phyloP scores from a whole-genome alignment of 2,329 filamentous ascomycete species.

The Calonectria leucothoes region DNA sequence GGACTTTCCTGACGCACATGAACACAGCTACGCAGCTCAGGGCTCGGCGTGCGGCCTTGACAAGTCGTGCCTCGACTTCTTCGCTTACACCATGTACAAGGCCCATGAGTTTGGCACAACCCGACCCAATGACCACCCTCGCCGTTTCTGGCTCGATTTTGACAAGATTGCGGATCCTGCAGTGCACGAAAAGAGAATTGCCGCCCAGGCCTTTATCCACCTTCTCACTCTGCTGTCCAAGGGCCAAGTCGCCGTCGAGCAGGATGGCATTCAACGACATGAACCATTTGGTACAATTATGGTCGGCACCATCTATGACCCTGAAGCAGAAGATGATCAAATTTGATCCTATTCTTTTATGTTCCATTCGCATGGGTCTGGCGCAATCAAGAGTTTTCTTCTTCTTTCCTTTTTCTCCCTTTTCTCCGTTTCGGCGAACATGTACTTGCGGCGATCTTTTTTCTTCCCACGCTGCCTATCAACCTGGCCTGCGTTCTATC shows the following conservation, averaged over 20 bases:
- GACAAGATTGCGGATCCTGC: constrained; percentile 73
- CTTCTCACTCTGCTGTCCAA: constrained; percentile 78
- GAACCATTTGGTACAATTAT: constrained; percentile 60
- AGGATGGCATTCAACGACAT: constrained; percentile 57
- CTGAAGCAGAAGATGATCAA: constrained; percentile 33
- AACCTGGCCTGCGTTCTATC: background rate
- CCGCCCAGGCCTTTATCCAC: constrained; percentile 82
- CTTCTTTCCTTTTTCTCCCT: background rate
- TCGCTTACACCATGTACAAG: constrained; percentile 54
- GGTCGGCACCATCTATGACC: constrained; percentile 50
- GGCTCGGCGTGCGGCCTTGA: constrained; percentile 54
- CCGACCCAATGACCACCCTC: constrained; percentile 46
- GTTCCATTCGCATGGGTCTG: background rate
- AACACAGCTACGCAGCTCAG: constrained; percentile 46
- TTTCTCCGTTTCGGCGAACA: background rate
- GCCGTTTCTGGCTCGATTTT: constrained; percentile 70
- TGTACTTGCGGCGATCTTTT: constrained; percentile 1
- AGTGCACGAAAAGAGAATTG: constrained; percentile 68
- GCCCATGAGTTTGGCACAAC: constrained; percentile 47
- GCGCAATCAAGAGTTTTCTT: background rate
- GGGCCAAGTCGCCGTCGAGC: constrained; percentile 70
- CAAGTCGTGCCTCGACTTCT: constrained; percentile 58
- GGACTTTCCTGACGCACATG: constrained; percentile 42
- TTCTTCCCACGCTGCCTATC: background rate
- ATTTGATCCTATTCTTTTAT: constrained; percentile 21